Conservation (phyloP, 345 rosid genomes). For the Trapa incisa region DNA sequence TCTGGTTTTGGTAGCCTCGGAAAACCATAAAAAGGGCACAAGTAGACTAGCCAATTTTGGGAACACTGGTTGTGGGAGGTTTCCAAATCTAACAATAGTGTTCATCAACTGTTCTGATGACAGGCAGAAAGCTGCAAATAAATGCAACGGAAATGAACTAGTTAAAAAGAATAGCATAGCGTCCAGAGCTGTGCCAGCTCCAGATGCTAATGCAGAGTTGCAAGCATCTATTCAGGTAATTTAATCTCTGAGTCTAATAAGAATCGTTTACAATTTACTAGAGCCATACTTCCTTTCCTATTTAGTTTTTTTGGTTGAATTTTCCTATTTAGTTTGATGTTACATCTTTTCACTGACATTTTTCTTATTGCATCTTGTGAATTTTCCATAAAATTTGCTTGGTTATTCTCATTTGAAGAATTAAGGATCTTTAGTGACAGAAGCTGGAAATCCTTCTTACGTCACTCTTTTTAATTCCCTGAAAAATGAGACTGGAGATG, state of each 20-base stretch:
- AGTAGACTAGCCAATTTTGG: background rate
- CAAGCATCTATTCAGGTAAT: conserved; percentile 24
- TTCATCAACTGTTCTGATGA: conserved; percentile 6
- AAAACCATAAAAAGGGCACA: too few relatives aligned
- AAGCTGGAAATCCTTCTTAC: background rate
- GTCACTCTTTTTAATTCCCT: background rate
- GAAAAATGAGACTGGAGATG: background rate
- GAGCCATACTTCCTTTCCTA: background rate
- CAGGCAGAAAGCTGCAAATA: conserved; percentile 27
- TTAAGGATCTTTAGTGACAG: background rate
- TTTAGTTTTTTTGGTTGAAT: background rate
- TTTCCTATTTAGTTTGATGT: background rate
- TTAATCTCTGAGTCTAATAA: background rate
- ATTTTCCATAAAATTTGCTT: background rate
- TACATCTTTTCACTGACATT: background rate
- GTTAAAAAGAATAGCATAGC: conserved; percentile 18
- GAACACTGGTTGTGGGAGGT: background rate
- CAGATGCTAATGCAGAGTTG: conserved; percentile 35
- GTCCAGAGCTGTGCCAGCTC: conserved; percentile 28
- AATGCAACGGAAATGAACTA: conserved; percentile 21
- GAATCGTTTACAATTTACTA: background rate
- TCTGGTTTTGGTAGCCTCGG: background rate
- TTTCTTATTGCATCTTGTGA: background rate
- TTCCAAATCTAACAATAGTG: background rate
- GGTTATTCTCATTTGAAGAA: background rate